These are phyloP conservation scores for Ceratobasidium sp. DNA, from an alignment of 1,284 basidiomycete genomes.

Conservation along the genomic window DNA sequence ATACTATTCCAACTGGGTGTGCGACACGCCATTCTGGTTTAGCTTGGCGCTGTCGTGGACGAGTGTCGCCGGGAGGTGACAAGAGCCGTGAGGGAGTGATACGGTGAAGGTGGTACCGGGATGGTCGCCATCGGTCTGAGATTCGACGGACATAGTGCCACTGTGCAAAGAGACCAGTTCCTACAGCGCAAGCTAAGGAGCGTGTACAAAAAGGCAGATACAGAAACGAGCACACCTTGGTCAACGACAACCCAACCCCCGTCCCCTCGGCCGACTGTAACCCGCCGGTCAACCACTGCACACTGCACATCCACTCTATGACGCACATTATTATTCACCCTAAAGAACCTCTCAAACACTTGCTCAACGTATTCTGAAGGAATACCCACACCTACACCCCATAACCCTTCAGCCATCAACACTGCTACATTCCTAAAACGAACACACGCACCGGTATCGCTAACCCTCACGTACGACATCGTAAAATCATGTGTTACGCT, in stretches of 20 bases:
- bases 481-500: slow-evolving; percentile 46
- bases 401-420: neutral
- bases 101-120: slow-evolving; percentile 34
- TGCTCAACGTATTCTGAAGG: slow-evolving; percentile 48
- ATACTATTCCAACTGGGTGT: slow-evolving; percentile 30
- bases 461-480: slow-evolving; percentile 49
- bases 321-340: slow-evolving; percentile 48
- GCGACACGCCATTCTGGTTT: slow-evolving; percentile 1
- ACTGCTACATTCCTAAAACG: neutral
- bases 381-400: slow-evolving; percentile 50
- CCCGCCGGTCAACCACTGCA: neutral
- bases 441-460: slow-evolving; percentile 50
- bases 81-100: slow-evolving; percentile 12
- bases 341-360: slow-evolving; percentile 53
- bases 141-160: slow-evolving; percentile 44
- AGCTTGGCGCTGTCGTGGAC: slow-evolving; percentile 2
- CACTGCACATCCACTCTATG: neutral
- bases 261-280: slow-evolving; percentile 51
- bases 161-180: slow-evolving; percentile 54
- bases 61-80: slow-evolving; percentile 17
- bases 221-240: slow-evolving; percentile 42
- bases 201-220: neutral
- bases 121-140: slow-evolving; percentile 6
- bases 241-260: slow-evolving; percentile 54
- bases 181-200: slow-evolving; percentile 3